Conservation (phyloP, 2,329 filamentous ascomycete species). For the Sarocladium brachiariae region DNA sequence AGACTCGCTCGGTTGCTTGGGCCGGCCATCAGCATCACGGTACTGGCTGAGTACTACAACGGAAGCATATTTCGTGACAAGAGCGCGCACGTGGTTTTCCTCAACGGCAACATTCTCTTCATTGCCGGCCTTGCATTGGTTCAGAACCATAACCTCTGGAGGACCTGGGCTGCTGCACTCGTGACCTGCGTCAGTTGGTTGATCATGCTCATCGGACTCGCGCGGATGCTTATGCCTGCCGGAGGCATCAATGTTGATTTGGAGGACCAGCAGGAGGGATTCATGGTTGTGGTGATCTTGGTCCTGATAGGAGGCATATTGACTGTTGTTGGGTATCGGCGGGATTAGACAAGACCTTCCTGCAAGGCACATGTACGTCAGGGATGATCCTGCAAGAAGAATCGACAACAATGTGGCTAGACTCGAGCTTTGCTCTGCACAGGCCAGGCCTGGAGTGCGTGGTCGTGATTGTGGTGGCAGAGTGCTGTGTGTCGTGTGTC, state of each 20-base stretch:
- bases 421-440: too few species aligned
- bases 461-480: not conserved
- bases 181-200: not conserved
- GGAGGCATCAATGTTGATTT: not conserved
- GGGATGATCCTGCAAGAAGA: too few species aligned
- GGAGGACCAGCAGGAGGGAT: not conserved
- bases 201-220: not conserved
- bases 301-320: not conserved
- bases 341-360: too few species aligned
- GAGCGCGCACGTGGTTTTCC: not conserved
- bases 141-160: not conserved
- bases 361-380: too few species aligned
- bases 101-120: not conserved
- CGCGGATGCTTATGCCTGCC: not conserved
- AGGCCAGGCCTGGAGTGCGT: not conserved
- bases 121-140: not conserved
- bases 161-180: not conserved
- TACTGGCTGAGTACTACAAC: not conserved
- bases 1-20: not conserved
- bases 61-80: not conserved
- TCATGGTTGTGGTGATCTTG: not conserved
- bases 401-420: too few species aligned
- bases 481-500: conserved; percentile 3
- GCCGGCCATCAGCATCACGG: not conserved
- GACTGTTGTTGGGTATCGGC: too few species aligned